These are phyloP conservation scores for Cenchrus fungigraminus DNA, from an alignment of 176 grass and related monocot genomes.

Conservation along the genomic window DNA sequence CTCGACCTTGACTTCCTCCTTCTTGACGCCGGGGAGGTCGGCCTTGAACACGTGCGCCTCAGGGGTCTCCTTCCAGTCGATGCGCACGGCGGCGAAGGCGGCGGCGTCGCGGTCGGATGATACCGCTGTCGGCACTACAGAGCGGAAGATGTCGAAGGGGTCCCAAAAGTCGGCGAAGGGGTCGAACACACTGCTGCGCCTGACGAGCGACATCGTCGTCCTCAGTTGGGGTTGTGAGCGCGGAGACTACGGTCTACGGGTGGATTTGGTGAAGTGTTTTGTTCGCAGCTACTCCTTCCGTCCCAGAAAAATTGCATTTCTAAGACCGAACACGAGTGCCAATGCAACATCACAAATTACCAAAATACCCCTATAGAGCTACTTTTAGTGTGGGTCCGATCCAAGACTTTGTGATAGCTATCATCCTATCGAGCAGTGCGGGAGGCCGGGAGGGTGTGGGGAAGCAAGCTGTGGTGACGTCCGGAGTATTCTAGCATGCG, in stretches of 20 bases:
- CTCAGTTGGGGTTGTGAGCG: not conserved
- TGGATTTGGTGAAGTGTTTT: not conserved
- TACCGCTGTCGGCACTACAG: not conserved
- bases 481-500: too few relatives aligned
- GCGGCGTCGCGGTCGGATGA: not conserved
- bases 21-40: constrained; percentile 54
- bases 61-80: constrained; percentile 60
- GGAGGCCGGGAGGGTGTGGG: too few relatives aligned
- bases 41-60: constrained; percentile 63
- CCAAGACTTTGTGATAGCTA: too few relatives aligned
- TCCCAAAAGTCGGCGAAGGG: constrained; percentile 61
- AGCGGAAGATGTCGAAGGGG: constrained; percentile 47
- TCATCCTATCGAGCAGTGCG: too few relatives aligned
- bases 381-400: too few relatives aligned
- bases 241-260: too few relatives aligned
- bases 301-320: too few relatives aligned
- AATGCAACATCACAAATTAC: too few relatives aligned
- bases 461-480: too few relatives aligned
- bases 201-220: constrained; percentile 40
- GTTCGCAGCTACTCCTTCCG: not conserved
- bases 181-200: constrained; percentile 52
- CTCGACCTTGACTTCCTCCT: constrained; percentile 68
- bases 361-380: too few relatives aligned
- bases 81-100: constrained; percentile 29
- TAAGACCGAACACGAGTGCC: too few relatives aligned